phyloP scores from a whole-genome alignment of 768 basidiomycete species.

The Neoboletus subvelutipes region DNA sequence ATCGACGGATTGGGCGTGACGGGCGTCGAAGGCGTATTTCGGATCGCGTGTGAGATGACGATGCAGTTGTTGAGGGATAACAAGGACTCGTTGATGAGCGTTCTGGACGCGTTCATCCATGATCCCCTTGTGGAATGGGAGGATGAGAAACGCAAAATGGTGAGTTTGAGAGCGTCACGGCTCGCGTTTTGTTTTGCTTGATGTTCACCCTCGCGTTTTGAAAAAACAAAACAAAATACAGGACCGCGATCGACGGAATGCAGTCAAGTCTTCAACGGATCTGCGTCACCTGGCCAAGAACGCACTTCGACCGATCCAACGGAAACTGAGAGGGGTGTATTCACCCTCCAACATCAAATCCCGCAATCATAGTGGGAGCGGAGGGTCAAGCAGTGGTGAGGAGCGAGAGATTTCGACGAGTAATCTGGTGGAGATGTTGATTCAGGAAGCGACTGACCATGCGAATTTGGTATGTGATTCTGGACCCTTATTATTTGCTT shows the following conservation, averaged over 20 bases:
- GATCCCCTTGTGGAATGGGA: constrained; percentile 98
- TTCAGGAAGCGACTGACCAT: constrained; percentile 80
- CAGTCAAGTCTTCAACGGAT: constrained; percentile 51
- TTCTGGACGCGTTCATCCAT: constrained; percentile 94
- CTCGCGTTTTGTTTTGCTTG: background rate
- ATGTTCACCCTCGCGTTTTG: no score
- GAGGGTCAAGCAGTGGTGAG: constrained; percentile 20
- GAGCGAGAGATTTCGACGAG: constrained; percentile 63
- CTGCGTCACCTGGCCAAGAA: constrained; percentile 67
- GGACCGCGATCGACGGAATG: constrained; percentile 50
- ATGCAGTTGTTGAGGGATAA: constrained; percentile 85
- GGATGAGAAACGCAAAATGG: constrained; percentile 69
- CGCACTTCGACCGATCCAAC: constrained; percentile 77
- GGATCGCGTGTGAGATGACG: constrained; percentile 88
- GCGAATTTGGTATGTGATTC: constrained; percentile 59
- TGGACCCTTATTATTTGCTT: background rate
- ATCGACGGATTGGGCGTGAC: constrained; percentile 91
- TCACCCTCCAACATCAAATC: constrained; percentile 46
- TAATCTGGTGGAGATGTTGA: constrained; percentile 88
- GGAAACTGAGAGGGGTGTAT: constrained; percentile 77
- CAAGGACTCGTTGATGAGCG: constrained; percentile 91
- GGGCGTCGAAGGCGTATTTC: constrained; percentile 92
- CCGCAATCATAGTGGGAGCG: constrained; percentile 30
- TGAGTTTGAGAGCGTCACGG: constrained; percentile 28
- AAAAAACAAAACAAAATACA: constrained; percentile 15